phyloP scores from a whole-genome alignment of 306 rosid species.

The Crotalaria pallida region DNA sequence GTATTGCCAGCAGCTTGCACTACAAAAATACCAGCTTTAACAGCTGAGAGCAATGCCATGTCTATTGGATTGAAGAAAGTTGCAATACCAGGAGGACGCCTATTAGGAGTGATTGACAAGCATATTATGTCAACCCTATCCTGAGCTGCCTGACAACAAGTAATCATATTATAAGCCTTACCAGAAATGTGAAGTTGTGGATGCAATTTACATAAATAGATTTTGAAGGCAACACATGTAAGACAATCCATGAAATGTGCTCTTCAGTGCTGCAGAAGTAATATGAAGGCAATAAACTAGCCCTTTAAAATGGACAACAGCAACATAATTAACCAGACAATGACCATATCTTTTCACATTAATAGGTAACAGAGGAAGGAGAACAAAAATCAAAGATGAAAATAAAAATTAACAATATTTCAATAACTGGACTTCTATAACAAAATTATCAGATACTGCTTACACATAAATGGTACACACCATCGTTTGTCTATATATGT shows the following conservation, averaged over 20 bases:
- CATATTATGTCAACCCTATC: conserved; percentile 87
- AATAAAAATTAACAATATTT: background rate
- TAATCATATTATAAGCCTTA: conserved; percentile 4
- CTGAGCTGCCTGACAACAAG: conserved; percentile 77
- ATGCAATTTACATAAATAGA: background rate
- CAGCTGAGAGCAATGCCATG: conserved; percentile 91
- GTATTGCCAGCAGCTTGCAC: conserved; percentile 99
- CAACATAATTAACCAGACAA: background rate
- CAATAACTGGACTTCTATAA: background rate
- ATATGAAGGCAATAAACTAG: background rate
- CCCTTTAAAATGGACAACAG: background rate
- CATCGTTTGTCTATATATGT: conserved; percentile 3
- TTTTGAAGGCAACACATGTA: background rate
- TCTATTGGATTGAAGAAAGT: conserved; percentile 96
- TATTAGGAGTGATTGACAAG: conserved; percentile 90
- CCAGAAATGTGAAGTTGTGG: background rate
- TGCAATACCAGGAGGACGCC: conserved; percentile 89
- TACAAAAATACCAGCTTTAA: conserved; percentile 86
- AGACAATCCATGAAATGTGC: background rate
- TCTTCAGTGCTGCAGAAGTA: background rate
- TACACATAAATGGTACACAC: background rate
- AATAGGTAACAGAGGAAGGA: background rate
- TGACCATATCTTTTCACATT: background rate
- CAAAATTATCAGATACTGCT: background rate
- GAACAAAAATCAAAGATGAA: background rate